These are phyloP conservation scores for Malassezia pachydermatis DNA, from an alignment of 1,284 basidiomycete species.

Conservation along the genomic window DNA sequence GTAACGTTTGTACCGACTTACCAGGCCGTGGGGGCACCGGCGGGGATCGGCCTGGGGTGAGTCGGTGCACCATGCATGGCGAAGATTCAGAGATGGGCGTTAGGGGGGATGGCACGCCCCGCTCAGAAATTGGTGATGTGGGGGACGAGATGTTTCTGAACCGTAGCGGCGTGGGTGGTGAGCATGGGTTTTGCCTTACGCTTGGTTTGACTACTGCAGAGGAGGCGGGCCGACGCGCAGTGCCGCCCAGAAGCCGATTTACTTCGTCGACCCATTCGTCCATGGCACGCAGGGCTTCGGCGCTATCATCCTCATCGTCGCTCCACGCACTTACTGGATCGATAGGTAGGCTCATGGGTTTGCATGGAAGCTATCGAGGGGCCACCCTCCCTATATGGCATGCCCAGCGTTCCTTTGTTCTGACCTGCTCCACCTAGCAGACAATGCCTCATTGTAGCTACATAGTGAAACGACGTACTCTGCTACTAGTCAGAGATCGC, in stretches of 20 bases:
- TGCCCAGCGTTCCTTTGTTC: neutral
- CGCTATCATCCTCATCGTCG: conserved; percentile 17
- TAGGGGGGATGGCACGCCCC: neutral
- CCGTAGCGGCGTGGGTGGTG: neutral
- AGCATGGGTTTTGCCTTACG: conserved; percentile 1
- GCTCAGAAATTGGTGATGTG: neutral
- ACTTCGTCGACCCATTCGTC: conserved; percentile 18
- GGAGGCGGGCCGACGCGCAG: neutral
- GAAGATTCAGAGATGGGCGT: neutral
- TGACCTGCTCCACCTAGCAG: neutral
- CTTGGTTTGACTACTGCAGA: neutral
- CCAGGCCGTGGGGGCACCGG: neutral
- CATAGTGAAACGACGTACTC: too few relatives aligned
- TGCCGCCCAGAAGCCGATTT: conserved; percentile 9
- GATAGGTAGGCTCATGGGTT: too few relatives aligned
- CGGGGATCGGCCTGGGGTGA: conserved; percentile 2
- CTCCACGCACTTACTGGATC: conserved; percentile 11
- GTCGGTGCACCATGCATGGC: neutral
- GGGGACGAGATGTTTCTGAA: neutral
- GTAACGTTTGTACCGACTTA: too few relatives aligned
- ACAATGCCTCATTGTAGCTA: neutral
- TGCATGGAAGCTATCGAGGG: neutral
- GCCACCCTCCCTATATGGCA: neutral
- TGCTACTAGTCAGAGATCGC: too few relatives aligned
- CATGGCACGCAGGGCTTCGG: conserved; percentile 4